These are phyloP conservation scores for Microsporum canis DNA, from an alignment of 2,329 filamentous ascomycete genomes.

Conservation along the genomic window DNA sequence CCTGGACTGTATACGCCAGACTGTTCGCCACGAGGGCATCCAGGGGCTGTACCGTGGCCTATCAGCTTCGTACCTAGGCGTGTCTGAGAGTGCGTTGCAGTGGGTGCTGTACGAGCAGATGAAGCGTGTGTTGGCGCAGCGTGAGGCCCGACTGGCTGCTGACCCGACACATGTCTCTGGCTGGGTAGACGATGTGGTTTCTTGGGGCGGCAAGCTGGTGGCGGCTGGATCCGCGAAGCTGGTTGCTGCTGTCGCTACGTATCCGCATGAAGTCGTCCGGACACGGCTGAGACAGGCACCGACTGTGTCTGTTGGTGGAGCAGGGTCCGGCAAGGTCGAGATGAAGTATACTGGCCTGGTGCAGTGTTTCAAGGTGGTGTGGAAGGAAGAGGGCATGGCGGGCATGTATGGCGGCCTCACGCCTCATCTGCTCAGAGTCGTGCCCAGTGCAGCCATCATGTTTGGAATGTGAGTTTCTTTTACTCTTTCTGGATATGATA, in stretches of 20 bases:
- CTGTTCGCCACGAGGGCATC: slow-evolving; percentile 67
- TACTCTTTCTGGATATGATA: not conserved
- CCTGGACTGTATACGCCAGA: slow-evolving; percentile 74
- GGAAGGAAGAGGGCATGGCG: slow-evolving; percentile 75
- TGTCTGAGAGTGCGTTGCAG: slow-evolving; percentile 80
- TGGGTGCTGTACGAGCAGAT: slow-evolving; percentile 93
- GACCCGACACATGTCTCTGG: slow-evolving; percentile 52
- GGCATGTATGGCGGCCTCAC: slow-evolving; percentile 84
- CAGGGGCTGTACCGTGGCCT: slow-evolving; percentile 78
- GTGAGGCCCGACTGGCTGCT: slow-evolving; percentile 48
- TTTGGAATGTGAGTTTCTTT: slow-evolving; percentile 46
- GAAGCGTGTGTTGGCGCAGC: slow-evolving; percentile 58
- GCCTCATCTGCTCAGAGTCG: slow-evolving; percentile 79
- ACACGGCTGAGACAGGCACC: slow-evolving; percentile 79
- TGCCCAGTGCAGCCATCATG: slow-evolving; percentile 90
- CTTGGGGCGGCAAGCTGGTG: slow-evolving; percentile 64
- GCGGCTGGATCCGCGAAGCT: slow-evolving; percentile 70
- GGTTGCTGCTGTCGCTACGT: slow-evolving; percentile 70
- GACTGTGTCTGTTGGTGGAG: slow-evolving; percentile 56
- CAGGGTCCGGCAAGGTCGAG: slow-evolving; percentile 37
- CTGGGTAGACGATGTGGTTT: slow-evolving; percentile 38
- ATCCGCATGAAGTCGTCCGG: slow-evolving; percentile 80
- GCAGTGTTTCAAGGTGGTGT: slow-evolving; percentile 80
- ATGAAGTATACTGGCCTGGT: slow-evolving; percentile 80
- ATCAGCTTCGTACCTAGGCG: slow-evolving; percentile 82